phyloP scores from a whole-genome alignment of 2,329 filamentous ascomycete species.

The Aspergillus pseudotamarii region DNA sequence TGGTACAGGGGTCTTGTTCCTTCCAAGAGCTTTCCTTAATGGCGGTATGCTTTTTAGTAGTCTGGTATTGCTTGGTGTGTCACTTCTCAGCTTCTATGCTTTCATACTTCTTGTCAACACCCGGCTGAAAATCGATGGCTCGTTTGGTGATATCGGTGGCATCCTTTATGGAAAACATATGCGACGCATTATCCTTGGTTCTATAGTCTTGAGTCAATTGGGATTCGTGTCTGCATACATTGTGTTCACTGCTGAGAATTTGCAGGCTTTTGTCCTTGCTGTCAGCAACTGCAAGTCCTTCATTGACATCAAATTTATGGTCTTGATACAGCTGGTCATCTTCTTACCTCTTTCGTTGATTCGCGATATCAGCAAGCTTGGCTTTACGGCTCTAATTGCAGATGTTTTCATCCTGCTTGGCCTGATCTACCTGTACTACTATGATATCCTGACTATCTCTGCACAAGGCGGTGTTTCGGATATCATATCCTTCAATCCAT shows the following conservation, averaged over 20 bases:
- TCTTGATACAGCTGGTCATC: slow-evolving; percentile 91
- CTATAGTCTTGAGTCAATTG: slow-evolving; percentile 93
- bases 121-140: slow-evolving; percentile 82
- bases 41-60: slow-evolving; percentile 98
- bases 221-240: slow-evolving; percentile 95
- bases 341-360: slow-evolving; percentile 94
- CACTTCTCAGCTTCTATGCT: slow-evolving; percentile 90
- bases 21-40: slow-evolving; percentile 90
- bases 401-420: slow-evolving; percentile 94
- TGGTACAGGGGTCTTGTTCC: slow-evolving; percentile 90
- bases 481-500: slow-evolving; percentile 85
- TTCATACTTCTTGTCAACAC: slow-evolving; percentile 92
- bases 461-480: slow-evolving; percentile 75
- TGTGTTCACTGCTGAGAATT: slow-evolving; percentile 93
- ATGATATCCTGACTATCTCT: slow-evolving; percentile 82
- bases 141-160: slow-evolving; percentile 95
- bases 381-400: slow-evolving; percentile 89
- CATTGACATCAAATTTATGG: slow-evolving; percentile 86
- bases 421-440: slow-evolving; percentile 92
- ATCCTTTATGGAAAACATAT: slow-evolving; percentile 89
- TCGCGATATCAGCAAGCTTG: slow-evolving; percentile 95
- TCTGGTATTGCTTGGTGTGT: slow-evolving; percentile 81
- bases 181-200: slow-evolving; percentile 81
- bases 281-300: slow-evolving; percentile 84
- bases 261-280: slow-evolving; percentile 91